phyloP scores from a whole-genome alignment of 805 yeast species.

The Kurtzmaniella cleridarum region DNA sequence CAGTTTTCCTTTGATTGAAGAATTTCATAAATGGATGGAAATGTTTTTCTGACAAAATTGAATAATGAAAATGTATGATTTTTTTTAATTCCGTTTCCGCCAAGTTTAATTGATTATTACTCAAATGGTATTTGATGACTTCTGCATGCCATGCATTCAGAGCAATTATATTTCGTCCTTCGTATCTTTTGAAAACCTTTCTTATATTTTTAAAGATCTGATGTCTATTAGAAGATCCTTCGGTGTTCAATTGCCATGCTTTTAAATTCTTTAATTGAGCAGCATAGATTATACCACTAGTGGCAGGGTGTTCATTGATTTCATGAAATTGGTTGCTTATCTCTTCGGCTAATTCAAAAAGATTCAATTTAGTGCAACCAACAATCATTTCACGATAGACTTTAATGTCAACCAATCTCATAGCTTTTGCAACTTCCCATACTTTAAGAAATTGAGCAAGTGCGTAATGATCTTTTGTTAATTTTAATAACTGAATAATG shows the following conservation, averaged over 20 bases:
- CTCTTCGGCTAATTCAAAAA: conserved; percentile 28
- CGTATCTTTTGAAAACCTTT: neutral
- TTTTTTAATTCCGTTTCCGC: conserved; percentile 19
- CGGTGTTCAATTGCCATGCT: conserved; percentile 18
- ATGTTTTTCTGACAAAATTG: conserved; percentile 18
- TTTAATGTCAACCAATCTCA: conserved; percentile 15
- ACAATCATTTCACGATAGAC: conserved; percentile 22
- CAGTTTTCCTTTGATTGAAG: conserved; percentile 11
- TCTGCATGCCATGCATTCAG: conserved; percentile 17
- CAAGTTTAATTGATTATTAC: conserved; percentile 7
- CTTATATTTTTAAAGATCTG: neutral
- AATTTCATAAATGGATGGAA: conserved; percentile 26
- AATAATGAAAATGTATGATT: conserved; percentile 9
- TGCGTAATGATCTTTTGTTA: conserved; percentile 16
- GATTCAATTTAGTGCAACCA: conserved; percentile 25
- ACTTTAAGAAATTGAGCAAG: conserved; percentile 15
- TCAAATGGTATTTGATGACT: conserved; percentile 19
- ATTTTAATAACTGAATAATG: conserved; percentile 9
- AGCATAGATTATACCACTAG: conserved; percentile 19
- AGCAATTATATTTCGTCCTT: conserved; percentile 1
- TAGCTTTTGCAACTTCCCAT: conserved; percentile 12
- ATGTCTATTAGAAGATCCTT: neutral
- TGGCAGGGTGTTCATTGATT: conserved; percentile 23
- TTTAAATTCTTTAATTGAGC: conserved; percentile 26
- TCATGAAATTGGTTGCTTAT: conserved; percentile 26